Evolutionary conservation across 805 yeast genomes (phyloP).

Genomic region (Groenewaldozyma salmanticensis): DNA sequence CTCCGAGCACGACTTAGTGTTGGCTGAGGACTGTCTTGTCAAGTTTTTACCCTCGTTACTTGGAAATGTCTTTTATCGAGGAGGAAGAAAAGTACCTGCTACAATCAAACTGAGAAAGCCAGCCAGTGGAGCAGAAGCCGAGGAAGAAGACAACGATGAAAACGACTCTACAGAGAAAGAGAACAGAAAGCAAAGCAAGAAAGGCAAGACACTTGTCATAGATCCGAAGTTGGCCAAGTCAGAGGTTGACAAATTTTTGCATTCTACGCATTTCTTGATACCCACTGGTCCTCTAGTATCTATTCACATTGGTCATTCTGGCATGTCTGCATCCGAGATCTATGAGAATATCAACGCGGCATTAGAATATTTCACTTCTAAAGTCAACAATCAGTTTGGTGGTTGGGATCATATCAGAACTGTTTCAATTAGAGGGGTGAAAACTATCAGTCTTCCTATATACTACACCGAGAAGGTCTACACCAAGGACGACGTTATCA

Average conservation of each 20-base stretch:
- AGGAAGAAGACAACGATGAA: slow-evolving; percentile 2
- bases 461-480: slow-evolving; percentile 51
- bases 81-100: slow-evolving; percentile 56
- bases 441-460: slow-evolving; percentile 79
- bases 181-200: too few species aligned
- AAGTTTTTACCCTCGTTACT: slow-evolving; percentile 72
- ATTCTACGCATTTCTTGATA: slow-evolving; percentile 50
- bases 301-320: slow-evolving; percentile 52
- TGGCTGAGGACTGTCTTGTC: slow-evolving; percentile 76
- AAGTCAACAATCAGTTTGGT: slow-evolving; percentile 16
- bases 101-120: slow-evolving; percentile 30
- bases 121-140: slow-evolving; percentile 14
- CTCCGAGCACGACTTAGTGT: slow-evolving; percentile 59
- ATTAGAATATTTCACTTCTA: slow-evolving; percentile 33
- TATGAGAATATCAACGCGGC: slow-evolving; percentile 53
- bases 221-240: slow-evolving; percentile 43
- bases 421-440: slow-evolving; percentile 54
- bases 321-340: slow-evolving; percentile 39
- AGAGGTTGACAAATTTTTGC: slow-evolving; percentile 48
- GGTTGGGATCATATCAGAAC: slow-evolving; percentile 28
- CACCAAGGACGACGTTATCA: slow-evolving; percentile 40
- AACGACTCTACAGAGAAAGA: slow-evolving; percentile 26
- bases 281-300: slow-evolving; percentile 66
- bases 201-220: slow-evolving; percentile 22
- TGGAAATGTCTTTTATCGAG: slow-evolving; percentile 67